phyloP scores from a whole-genome alignment of 2,329 filamentous ascomycete genomes.

The Sporothrix luriei region DNA sequence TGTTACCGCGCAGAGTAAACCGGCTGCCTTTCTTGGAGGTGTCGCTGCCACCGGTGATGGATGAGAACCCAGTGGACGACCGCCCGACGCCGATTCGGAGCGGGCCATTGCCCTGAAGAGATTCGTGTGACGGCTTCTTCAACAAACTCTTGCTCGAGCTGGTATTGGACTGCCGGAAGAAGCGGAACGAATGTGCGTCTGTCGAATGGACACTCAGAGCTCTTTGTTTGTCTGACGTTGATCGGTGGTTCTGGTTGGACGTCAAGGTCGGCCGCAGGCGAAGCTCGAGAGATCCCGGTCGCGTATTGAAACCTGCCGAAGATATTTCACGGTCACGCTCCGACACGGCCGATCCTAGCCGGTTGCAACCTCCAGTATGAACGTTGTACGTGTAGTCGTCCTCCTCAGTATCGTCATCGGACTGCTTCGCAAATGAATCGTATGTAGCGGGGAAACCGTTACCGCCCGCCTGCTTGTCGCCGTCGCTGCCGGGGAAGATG shows the following conservation, averaged over 20 bases:
- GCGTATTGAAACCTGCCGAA: slow-evolving; percentile 56
- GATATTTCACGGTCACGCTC: slow-evolving; percentile 45
- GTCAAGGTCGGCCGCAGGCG: slow-evolving; percentile 81
- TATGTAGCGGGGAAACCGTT: slow-evolving; percentile 49
- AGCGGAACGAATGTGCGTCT: slow-evolving; percentile 55
- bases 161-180: slow-evolving; percentile 49
- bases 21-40: slow-evolving; percentile 55
- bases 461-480: slow-evolving; percentile 31
- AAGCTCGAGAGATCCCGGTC: slow-evolving; percentile 75
- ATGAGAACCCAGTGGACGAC: slow-evolving; percentile 51
- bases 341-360: slow-evolving; percentile 39
- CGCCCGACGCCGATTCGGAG: slow-evolving; percentile 53
- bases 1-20: slow-evolving; percentile 59
- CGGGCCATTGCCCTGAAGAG: slow-evolving; percentile 49
- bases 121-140: slow-evolving; percentile 62
- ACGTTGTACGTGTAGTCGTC: slow-evolving; percentile 45
- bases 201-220: slow-evolving; percentile 53
- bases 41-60: slow-evolving; percentile 24
- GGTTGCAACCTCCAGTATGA: slow-evolving; percentile 38
- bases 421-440: slow-evolving; percentile 20
- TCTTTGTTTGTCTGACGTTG: slow-evolving; percentile 49
- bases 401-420: slow-evolving; percentile 44
- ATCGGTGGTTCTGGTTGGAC: slow-evolving; percentile 49
- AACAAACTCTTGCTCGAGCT: slow-evolving; percentile 39
- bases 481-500: slow-evolving; percentile 84